A percentile compares a stretch with the other conserved stretches of the same genome.
phyloP scores from a whole-genome alignment of 2,329 filamentous ascomycete genomes.

The Fusarium sulawesiense region DNA sequence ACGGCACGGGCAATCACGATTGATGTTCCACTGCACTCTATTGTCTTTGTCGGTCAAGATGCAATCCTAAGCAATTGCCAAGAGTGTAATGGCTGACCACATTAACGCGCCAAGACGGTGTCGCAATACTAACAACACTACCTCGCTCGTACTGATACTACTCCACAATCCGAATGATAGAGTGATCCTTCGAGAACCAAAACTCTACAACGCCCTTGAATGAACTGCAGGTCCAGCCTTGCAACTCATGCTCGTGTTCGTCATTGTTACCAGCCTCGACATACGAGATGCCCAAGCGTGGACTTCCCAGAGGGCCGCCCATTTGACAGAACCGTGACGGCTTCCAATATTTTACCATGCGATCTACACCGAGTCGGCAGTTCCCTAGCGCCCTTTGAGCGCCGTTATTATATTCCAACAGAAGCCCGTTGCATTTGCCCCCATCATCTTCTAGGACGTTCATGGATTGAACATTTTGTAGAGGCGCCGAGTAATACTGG shows the following conservation, averaged over 20 bases:
- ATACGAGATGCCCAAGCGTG: not conserved
- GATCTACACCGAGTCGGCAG: not conserved
- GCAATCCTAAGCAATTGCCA: not conserved
- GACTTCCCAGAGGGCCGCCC: too few relatives aligned
- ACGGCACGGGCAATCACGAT: not conserved
- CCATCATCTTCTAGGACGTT: slow-evolving; percentile 1
- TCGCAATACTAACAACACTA: not conserved
- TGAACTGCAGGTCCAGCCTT: slow-evolving; percentile 6
- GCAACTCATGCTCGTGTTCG: not conserved
- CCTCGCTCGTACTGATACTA: not conserved
- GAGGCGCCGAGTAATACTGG: not conserved
- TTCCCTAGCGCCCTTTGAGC: slow-evolving; percentile 7
- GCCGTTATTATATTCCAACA: slow-evolving; percentile 6
- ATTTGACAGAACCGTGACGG: slow-evolving; percentile 1
- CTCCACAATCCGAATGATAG: not conserved
- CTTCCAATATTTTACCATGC: not conserved
- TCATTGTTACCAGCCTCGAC: not conserved
- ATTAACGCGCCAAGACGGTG: not conserved
- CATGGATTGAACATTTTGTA: not conserved
- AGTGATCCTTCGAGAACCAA: slow-evolving; percentile 14
- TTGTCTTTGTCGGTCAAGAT: not conserved
- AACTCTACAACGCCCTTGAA: slow-evolving; percentile 12
- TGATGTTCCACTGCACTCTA: not conserved
- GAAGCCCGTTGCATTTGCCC: not conserved
- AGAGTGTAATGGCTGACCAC: not conserved